Conservation (phyloP, 2,329 filamentous ascomycete species). For the Chaetomium sp. region DNA sequence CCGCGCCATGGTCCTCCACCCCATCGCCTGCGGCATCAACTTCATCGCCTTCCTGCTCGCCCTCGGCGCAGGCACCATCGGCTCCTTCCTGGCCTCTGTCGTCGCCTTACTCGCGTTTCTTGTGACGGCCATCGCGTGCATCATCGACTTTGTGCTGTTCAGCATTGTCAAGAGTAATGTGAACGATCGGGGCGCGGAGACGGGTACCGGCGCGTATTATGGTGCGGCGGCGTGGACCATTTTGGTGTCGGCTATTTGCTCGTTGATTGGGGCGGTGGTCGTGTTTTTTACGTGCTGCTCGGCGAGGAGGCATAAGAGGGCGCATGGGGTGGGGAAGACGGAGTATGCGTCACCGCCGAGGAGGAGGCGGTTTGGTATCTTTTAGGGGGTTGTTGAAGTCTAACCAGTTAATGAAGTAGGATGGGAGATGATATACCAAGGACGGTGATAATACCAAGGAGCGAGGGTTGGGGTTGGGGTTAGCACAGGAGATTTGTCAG, state of each 20-base stretch:
- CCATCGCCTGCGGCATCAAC: slow-evolving; percentile 49
- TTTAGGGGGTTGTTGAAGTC: not conserved
- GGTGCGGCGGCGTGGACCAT: slow-evolving; percentile 53
- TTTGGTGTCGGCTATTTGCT: slow-evolving; percentile 48
- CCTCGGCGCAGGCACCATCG: slow-evolving; percentile 44
- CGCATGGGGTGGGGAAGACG: slow-evolving; percentile 5
- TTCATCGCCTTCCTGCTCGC: slow-evolving; percentile 55
- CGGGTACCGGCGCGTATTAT: slow-evolving; percentile 41
- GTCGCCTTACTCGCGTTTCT: slow-evolving; percentile 45
- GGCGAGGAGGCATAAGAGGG: slow-evolving; percentile 36
- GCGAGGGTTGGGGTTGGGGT: not conserved
- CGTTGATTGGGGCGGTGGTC: slow-evolving; percentile 49
- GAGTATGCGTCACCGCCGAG: slow-evolving; percentile 11
- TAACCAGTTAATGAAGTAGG: not conserved
- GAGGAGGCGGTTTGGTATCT: not conserved
- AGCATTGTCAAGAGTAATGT: slow-evolving; percentile 47
- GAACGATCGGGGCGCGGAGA: slow-evolving; percentile 35
- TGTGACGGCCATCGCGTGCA: slow-evolving; percentile 41
- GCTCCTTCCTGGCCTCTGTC: slow-evolving; percentile 45
- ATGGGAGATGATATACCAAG: not conserved
- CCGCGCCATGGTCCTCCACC: slow-evolving; percentile 56
- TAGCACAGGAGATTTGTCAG: not conserved
- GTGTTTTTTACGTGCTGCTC: slow-evolving; percentile 53
- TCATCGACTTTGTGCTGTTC: slow-evolving; percentile 53
- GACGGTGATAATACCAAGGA: not conserved